Percentiles rank a stretch among this genome's conserved stretches.
Evolutionary conservation across 2,329 filamentous ascomycete species (phyloP).

Genomic region (Botrytis paeoniae): DNA sequence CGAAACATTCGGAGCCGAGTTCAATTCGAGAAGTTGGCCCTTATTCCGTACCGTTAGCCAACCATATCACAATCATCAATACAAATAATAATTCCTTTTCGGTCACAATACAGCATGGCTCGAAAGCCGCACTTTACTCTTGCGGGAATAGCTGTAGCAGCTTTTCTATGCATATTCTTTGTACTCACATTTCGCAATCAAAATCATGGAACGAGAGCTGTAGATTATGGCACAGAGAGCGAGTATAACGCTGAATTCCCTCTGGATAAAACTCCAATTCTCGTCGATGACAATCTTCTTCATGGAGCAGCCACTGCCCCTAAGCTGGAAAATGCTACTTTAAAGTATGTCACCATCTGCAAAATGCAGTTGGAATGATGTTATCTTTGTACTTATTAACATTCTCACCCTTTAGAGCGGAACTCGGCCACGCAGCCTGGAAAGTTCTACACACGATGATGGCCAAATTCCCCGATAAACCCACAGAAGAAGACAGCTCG

Average conservation of each 20-base stretch:
- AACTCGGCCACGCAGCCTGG: conserved; percentile 67
- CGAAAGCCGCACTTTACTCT: conserved; percentile 49
- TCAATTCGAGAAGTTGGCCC: not conserved
- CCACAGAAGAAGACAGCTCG: conserved; percentile 58
- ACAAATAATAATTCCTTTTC: not conserved
- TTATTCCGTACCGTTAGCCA: not conserved
- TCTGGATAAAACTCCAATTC: conserved; percentile 24
- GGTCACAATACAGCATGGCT: conserved; percentile 31
- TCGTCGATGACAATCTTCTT: conserved; percentile 50
- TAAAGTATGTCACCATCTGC: conserved; percentile 54
- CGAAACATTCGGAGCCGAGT: conserved; percentile 11
- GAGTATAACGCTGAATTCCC: conserved; percentile 10
- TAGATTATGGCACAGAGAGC: conserved; percentile 23
- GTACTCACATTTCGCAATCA: conserved; percentile 43
- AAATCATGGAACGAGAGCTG: conserved; percentile 25
- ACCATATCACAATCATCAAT: not conserved
- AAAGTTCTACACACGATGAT: conserved; percentile 70
- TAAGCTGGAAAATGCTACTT: conserved; percentile 77
- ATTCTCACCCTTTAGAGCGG: conserved; percentile 39
- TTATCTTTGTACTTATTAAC: conserved; percentile 19
- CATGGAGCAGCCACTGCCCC: conserved; percentile 72
- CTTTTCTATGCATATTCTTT: conserved; percentile 59
- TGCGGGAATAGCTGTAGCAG: conserved; percentile 52
- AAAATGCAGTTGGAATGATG: not conserved
- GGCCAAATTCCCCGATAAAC: conserved; percentile 65